Evolutionary conservation across 2,329 filamentous ascomycete species (phyloP), one percentile per base, ranked within the genome.

Genomic region (Ophidiomyces ophidiicola): DNA sequence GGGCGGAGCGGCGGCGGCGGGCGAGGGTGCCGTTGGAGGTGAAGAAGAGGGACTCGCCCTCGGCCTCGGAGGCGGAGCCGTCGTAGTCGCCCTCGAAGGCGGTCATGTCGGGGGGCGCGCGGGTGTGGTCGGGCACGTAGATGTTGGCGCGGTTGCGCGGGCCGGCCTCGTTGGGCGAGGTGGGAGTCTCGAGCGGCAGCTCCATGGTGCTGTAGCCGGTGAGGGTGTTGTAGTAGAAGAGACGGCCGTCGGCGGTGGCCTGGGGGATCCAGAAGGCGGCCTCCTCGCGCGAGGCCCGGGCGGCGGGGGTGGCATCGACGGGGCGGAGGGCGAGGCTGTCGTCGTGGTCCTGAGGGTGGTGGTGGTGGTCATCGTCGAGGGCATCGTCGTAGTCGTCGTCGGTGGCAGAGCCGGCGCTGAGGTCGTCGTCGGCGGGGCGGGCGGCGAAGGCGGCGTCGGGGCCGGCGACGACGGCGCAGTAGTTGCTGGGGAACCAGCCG

Each of bases 401-500:
- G 44, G 58, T 55, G 17, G 47, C 63, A 17, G 65, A 68, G 25
- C 70, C 63, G 26, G 65, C 66, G 46, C 65, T 68, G 31, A 62
- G 55, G 39, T 72, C 63, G 37, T 71, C 72, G 36, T 67, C 69
- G 31, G 59, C 68, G 49, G 28, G 34, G 15, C 32, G 25, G 29
- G 23, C 6, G 46, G 92, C 82, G 17, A 21, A 39, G 35, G 32
- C 21, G 46, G 92, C 82, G 50, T 84, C 80, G 36, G 80, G 73
- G 51, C 77, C 78, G 44, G 77, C 74, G 52, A 96, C 81, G 47
- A 90, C 77, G 49, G 85, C 79, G 66, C 90, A 96, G 66, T 98
- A 98, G 62, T 98, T 98, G 70, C 88, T 96, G 25, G 90, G 90
- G 60, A 98, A 98, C 90, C 90, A 98, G 58, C 90, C 90, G 57